Evolutionary conservation across 495 filamentous ascomycete genomes (phyloP).

Genomic region (Penicillium paradoxum): DNA sequence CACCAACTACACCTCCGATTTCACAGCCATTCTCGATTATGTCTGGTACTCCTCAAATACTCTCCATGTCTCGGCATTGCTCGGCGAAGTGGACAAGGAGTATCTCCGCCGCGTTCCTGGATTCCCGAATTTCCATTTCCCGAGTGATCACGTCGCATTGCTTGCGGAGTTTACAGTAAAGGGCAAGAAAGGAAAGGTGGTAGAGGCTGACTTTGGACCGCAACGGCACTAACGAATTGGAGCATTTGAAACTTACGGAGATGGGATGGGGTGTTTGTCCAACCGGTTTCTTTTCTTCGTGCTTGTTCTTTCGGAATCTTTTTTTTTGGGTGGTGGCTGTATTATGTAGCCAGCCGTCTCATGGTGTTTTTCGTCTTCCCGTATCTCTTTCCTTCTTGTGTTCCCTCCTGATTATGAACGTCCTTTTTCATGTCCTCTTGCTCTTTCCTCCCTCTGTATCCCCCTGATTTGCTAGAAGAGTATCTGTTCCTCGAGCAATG

Average conservation of each 20-base stretch:
- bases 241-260: constrained; percentile 39
- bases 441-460: constrained; percentile 8
- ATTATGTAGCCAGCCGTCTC: constrained; percentile 23
- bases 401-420: constrained; percentile 20
- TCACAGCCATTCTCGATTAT: constrained; percentile 89
- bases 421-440: constrained; percentile 6
- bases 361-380: constrained; percentile 19
- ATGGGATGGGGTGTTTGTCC: constrained; percentile 41
- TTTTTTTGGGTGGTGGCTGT: constrained; percentile 31
- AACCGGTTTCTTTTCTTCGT: constrained; percentile 28
- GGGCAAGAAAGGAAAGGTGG: constrained; percentile 75
- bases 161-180: constrained; percentile 91
- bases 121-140: constrained; percentile 96
- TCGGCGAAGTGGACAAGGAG: constrained; percentile 85
- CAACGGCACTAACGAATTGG: constrained; percentile 47
- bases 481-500: constrained; percentile 6
- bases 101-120: constrained; percentile 88
- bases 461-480: constrained; percentile 16
- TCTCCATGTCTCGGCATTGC: constrained; percentile 77
- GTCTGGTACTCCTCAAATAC: constrained; percentile 95
- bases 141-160: constrained; percentile 91
- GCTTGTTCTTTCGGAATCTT: constrained; percentile 41
- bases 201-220: constrained; percentile 59
- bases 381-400: constrained; percentile 17
- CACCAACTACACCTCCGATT: constrained; percentile 93